Percentiles rank a stretch among this genome's conserved stretches.
These are phyloP conservation scores for Taxawa tesnikishii DNA, from an alignment of 2,329 filamentous ascomycete genomes.

Conservation along the genomic window DNA sequence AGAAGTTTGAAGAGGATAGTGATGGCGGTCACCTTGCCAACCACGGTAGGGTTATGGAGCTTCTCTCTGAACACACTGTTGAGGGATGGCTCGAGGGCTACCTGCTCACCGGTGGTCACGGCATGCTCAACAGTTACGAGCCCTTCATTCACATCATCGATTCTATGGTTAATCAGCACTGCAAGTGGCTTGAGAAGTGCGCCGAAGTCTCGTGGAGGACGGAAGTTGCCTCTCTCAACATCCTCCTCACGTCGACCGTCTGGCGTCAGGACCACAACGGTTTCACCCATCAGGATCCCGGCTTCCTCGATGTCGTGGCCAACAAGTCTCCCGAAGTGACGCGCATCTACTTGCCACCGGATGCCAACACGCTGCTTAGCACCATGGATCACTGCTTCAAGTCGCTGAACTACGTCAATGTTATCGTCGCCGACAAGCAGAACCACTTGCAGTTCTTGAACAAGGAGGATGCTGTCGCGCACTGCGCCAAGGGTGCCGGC, in stretches of 20 bases:
- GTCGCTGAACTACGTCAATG: constrained; percentile 68
- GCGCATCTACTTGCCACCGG: constrained; percentile 68
- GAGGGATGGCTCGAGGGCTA: constrained; percentile 77
- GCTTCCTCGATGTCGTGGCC: constrained; percentile 66
- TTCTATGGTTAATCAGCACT: constrained; percentile 78
- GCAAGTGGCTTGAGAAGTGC: constrained; percentile 76
- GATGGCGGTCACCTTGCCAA: constrained; percentile 62
- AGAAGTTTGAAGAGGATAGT: constrained; percentile 63
- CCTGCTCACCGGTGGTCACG: constrained; percentile 60
- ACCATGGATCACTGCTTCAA: constrained; percentile 65
- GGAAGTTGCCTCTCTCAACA: constrained; percentile 65
- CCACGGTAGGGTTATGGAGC: constrained; percentile 67
- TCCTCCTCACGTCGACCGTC: constrained; percentile 64
- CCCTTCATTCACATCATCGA: constrained; percentile 75
- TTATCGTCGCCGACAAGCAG: constrained; percentile 70
- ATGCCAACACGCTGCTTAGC: constrained; percentile 66
- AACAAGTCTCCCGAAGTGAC: constrained; percentile 74
- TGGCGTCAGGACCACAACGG: constrained; percentile 79
- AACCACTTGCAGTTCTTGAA: constrained; percentile 63
- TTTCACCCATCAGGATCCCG: constrained; percentile 71
- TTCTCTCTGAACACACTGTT: constrained; percentile 68
- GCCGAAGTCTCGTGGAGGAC: constrained; percentile 67
- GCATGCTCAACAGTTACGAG: constrained; percentile 69
- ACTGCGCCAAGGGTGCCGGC: constrained; percentile 67
- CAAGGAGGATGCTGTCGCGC: constrained; percentile 59